These are phyloP conservation scores for Antarctomyces pellizariae DNA, from an alignment of 495 filamentous ascomycete species.

Conservation along the genomic window DNA sequence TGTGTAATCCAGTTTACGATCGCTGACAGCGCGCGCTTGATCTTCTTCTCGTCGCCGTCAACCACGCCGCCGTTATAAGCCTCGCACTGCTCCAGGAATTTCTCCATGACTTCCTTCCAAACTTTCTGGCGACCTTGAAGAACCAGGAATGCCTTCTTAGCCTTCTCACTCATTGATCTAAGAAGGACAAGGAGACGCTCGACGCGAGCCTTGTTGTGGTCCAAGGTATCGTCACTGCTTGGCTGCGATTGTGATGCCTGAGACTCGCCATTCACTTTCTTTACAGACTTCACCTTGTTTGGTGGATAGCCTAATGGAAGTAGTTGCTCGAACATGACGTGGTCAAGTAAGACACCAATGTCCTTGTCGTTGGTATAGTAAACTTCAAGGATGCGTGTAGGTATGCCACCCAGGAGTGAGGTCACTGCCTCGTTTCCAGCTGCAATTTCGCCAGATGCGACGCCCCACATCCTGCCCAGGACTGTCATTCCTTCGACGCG, in stretches of 20 bases:
- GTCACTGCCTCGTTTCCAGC: constrained; percentile 55
- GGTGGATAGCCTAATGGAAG: constrained; percentile 71
- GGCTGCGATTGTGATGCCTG: constrained; percentile 18
- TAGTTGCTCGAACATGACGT: constrained; percentile 66
- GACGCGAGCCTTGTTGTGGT: constrained; percentile 65
- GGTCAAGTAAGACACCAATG: constrained; percentile 61
- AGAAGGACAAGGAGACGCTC: constrained; percentile 67
- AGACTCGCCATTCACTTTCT: constrained; percentile 32
- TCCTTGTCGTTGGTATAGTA: constrained; percentile 81
- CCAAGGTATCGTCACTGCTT: constrained; percentile 24
- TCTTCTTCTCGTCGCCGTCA: constrained; percentile 38
- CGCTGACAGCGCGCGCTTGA: constrained; percentile 39
- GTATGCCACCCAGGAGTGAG: constrained; percentile 49
- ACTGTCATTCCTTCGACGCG: constrained; percentile 69
- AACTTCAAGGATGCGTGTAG: constrained; percentile 65
- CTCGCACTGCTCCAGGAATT: constrained; percentile 59
- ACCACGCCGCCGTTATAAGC: constrained; percentile 72
- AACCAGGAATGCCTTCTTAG: constrained; percentile 75
- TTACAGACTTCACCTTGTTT: constrained; percentile 40
- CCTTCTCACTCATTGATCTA: constrained; percentile 50
- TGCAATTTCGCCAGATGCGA: constrained; percentile 67
- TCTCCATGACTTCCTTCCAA: constrained; percentile 42
- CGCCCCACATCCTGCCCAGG: constrained; percentile 72
- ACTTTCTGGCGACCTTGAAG: constrained; percentile 50
- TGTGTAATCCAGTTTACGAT: constrained; percentile 46